Conservation (phyloP, 2,329 filamentous ascomycete species). For the Pestalotiopsis sp. region DNA sequence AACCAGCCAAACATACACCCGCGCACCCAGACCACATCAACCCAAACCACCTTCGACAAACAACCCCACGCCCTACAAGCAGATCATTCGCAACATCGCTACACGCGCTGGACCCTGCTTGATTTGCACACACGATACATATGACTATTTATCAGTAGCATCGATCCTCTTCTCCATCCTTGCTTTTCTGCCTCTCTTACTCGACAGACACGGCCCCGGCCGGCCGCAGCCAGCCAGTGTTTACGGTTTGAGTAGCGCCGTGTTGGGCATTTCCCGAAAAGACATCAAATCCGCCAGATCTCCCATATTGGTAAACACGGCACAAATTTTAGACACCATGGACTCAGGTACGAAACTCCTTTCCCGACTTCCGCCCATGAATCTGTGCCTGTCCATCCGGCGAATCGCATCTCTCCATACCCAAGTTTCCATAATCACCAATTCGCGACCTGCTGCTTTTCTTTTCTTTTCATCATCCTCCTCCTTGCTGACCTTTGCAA, state of each 20-base stretch:
- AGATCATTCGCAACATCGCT: background rate
- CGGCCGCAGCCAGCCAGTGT: slow-evolving; percentile 10
- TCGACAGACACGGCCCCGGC: slow-evolving; percentile 3
- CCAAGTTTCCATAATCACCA: background rate
- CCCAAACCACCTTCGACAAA: background rate
- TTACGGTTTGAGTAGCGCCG: slow-evolving; percentile 11
- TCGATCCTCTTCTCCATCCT: background rate
- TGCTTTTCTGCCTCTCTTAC: slow-evolving; percentile 1
- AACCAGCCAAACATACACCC: background rate
- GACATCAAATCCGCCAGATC: background rate
- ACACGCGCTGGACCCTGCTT: background rate
- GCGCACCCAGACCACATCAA: background rate
- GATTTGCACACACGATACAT: background rate
- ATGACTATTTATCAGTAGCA: background rate
- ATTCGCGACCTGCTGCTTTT: background rate
- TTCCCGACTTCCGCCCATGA: background rate
- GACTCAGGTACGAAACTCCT: slow-evolving; percentile 14
- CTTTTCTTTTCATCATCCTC: background rate
- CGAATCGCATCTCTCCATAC: background rate
- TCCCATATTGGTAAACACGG: slow-evolving; percentile 12
- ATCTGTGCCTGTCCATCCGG: background rate
- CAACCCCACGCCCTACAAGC: background rate
- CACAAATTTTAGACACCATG: slow-evolving; percentile 7
- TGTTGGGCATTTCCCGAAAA: background rate
- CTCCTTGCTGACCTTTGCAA: slow-evolving; percentile 13